phyloP scores from a whole-genome alignment of 2,329 filamentous ascomycete species.

The Sarocladium kiliense region DNA sequence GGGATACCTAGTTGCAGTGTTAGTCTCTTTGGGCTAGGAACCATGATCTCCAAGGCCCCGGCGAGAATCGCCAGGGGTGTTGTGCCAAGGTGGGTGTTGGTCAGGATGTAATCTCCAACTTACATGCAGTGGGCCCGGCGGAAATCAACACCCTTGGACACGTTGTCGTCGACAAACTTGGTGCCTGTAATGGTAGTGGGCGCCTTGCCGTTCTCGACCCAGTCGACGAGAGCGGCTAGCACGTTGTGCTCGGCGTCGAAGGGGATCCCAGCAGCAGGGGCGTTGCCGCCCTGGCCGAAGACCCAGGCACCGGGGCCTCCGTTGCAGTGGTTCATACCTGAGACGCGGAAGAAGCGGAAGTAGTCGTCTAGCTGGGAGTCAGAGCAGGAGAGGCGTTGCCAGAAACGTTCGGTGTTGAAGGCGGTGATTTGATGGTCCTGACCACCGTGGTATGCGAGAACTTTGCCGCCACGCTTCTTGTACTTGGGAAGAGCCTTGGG shows the following conservation, averaged over 20 bases:
- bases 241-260: constrained; percentile 30
- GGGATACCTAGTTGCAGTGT: neutral
- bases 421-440: constrained; percentile 33
- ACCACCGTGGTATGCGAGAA: constrained; percentile 37
- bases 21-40: neutral
- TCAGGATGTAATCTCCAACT: neutral
- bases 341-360: constrained; percentile 47
- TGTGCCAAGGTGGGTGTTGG: neutral
- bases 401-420: constrained; percentile 14
- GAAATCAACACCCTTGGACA: constrained; percentile 1
- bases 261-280: constrained; percentile 17
- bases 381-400: constrained; percentile 11
- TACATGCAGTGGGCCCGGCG: neutral
- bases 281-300: constrained; percentile 13
- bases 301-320: constrained; percentile 35
- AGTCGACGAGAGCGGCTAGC: constrained; percentile 31
- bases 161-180: constrained; percentile 2
- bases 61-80: neutral
- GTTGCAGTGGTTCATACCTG: constrained; percentile 45
- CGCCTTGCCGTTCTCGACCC: constrained; percentile 38
- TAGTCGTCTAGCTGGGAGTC: constrained; percentile 32
- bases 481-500: constrained; percentile 29
- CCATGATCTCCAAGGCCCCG: neutral
- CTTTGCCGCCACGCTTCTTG: constrained; percentile 33
- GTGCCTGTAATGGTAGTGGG: constrained; percentile 18